Conservation (phyloP, 176 grass and related monocot species). For the Carex cristatella region DNA sequence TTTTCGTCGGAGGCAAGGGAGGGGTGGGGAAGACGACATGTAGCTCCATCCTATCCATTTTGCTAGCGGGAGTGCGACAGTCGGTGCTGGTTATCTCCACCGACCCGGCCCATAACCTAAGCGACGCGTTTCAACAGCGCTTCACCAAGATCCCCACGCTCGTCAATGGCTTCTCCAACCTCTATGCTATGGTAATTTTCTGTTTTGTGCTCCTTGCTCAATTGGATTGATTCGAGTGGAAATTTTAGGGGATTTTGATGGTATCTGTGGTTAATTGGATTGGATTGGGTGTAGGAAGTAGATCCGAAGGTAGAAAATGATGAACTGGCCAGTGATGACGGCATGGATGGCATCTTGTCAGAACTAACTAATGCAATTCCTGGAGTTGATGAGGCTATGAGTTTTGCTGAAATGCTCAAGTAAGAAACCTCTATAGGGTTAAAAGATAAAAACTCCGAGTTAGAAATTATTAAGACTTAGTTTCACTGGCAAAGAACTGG, state of each 20-base stretch:
- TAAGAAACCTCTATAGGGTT: slow-evolving; percentile 15
- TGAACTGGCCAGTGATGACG: slow-evolving; percentile 64
- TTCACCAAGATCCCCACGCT: slow-evolving; percentile 99
- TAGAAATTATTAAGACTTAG: background rate
- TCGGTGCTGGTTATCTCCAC: slow-evolving; percentile 99
- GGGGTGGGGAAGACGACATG: slow-evolving; percentile 98
- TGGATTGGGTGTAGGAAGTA: slow-evolving; percentile 54
- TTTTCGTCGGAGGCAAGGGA: slow-evolving; percentile 98
- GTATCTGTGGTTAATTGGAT: background rate
- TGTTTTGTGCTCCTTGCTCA: background rate
- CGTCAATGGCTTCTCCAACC: slow-evolving; percentile 89
- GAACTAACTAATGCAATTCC: slow-evolving; percentile 96
- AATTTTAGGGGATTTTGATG: background rate
- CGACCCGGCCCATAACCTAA: slow-evolving; percentile 98
- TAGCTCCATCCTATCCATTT: slow-evolving; percentile 90
- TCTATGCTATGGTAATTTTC: slow-evolving; percentile 79
- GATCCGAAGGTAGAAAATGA: slow-evolving; percentile 98
- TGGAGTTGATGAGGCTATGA: slow-evolving; percentile 99
- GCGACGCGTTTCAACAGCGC: slow-evolving; percentile 98
- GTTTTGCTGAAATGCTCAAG: slow-evolving; percentile 99
- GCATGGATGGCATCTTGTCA: slow-evolving; percentile 92
- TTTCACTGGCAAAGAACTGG: background rate
- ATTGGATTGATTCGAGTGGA: background rate
- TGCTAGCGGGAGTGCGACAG: slow-evolving; percentile 70
- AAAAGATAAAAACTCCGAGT: background rate